Evolutionary conservation across 2,329 filamentous ascomycete genomes (phyloP).

Genomic region (Talaromyces atroroseus): DNA sequence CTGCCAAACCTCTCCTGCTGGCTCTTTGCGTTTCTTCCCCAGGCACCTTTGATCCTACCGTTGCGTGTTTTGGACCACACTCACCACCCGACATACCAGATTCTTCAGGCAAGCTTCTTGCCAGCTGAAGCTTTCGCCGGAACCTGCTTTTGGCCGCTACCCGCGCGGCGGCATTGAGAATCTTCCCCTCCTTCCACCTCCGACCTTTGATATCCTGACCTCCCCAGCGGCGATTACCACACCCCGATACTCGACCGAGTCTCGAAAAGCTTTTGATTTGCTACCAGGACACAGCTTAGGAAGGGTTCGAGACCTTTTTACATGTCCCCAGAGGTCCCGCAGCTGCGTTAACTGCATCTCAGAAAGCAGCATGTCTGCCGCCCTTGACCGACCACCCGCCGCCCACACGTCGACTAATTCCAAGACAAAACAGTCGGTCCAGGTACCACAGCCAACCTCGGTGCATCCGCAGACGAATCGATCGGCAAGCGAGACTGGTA

Average conservation of each 20-base stretch:
- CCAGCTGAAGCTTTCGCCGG: background rate
- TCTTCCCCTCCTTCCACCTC: conserved; percentile 12
- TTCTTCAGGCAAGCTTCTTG: background rate
- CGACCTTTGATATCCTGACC: conserved; percentile 8
- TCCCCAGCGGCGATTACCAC: background rate
- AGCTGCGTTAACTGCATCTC: conserved; percentile 1
- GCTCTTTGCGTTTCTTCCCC: conserved; percentile 14
- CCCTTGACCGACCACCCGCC: conserved; percentile 10
- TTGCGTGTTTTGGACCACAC: background rate
- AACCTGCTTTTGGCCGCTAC: conserved; percentile 10
- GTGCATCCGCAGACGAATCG: background rate
- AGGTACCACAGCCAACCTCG: background rate
- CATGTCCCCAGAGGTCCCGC: conserved; percentile 10
- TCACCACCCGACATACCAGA: background rate
- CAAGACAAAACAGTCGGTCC: conserved; percentile 3
- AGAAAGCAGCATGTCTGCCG: conserved; percentile 15
- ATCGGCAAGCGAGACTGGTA: conserved; percentile 6
- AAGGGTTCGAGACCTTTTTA: background rate
- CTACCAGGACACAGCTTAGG: background rate
- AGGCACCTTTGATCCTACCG: background rate
- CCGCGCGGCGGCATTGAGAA: conserved; percentile 10
- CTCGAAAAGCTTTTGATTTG: background rate
- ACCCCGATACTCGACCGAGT: background rate
- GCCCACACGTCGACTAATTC: background rate
- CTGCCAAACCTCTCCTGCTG: conserved; percentile 13